phyloP scores from a whole-genome alignment of 306 rosid genomes.

The Hippophae gyantsensis region DNA sequence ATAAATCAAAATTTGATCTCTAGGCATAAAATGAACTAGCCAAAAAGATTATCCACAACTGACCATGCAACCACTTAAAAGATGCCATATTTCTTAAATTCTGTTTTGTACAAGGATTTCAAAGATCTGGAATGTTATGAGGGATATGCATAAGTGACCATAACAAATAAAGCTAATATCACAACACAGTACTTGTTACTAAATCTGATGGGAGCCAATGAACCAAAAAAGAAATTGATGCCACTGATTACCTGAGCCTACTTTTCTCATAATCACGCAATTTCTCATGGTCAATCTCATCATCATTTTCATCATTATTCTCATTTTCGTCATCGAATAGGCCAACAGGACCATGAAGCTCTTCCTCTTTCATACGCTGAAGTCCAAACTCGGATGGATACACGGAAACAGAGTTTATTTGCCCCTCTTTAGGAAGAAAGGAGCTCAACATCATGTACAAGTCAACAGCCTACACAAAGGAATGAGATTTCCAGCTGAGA shows the following conservation, averaged over 20 bases:
- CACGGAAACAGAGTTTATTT: conserved; percentile 59
- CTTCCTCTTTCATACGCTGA: conserved; percentile 83
- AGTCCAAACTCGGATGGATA: conserved; percentile 93
- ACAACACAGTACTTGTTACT: too few species aligned
- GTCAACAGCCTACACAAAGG: conserved; percentile 55
- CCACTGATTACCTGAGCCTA: conserved; percentile 48
- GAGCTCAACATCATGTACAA: conserved; percentile 62
- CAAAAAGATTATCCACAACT: too few species aligned
- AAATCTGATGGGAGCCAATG: too few species aligned
- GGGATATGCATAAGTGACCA: too few species aligned
- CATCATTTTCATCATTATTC: conserved; percentile 34
- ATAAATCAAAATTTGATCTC: too few species aligned
- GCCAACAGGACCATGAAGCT: conserved; percentile 66
- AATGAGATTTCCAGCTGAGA: conserved; percentile 1
- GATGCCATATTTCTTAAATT: too few species aligned
- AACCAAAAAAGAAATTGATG: too few species aligned
- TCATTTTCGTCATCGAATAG: conserved; percentile 50
- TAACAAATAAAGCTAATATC: too few species aligned
- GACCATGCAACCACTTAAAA: too few species aligned
- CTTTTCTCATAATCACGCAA: conserved; percentile 71
- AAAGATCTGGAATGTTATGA: too few species aligned
- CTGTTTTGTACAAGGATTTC: too few species aligned
- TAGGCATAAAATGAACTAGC: too few species aligned
- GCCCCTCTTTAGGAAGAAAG: conserved; percentile 60
- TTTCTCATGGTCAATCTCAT: conserved; percentile 49